A percentile compares a stretch with the other conserved stretches of the same genome.
Conservation (phyloP, 257 asterid species). For the Paraleonurus japonicus region DNA sequence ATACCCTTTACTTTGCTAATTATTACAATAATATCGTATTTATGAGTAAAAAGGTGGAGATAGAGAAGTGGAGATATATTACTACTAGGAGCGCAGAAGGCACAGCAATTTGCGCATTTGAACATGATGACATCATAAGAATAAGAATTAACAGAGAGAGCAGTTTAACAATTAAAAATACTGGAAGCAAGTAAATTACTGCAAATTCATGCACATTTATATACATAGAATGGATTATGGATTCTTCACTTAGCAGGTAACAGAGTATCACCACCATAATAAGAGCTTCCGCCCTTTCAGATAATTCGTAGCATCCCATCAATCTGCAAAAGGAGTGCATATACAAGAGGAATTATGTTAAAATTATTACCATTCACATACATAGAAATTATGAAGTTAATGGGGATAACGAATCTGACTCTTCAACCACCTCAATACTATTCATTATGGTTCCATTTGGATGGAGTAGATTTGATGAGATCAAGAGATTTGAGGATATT, state of each 20-base stretch:
- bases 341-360: background rate
- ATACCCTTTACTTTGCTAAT: background rate
- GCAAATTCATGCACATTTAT: background rate
- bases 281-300: background rate
- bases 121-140: background rate
- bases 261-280: background rate
- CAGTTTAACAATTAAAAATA: background rate
- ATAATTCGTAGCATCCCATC: background rate
- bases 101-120: background rate
- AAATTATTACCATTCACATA: background rate
- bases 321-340: conserved; percentile 11
- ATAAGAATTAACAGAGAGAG: background rate
- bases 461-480: too few relatives aligned
- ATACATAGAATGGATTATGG: background rate
- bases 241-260: background rate
- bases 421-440: background rate
- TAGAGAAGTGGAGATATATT: background rate
- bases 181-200: background rate
- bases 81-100: background rate
- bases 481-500: too few relatives aligned
- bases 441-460: too few relatives aligned
- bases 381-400: background rate
- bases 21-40: background rate
- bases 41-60: too few relatives aligned
- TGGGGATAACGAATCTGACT: background rate